Conservation (phyloP, 345 rosid genomes). For the Isatis tinctoria region DNA sequence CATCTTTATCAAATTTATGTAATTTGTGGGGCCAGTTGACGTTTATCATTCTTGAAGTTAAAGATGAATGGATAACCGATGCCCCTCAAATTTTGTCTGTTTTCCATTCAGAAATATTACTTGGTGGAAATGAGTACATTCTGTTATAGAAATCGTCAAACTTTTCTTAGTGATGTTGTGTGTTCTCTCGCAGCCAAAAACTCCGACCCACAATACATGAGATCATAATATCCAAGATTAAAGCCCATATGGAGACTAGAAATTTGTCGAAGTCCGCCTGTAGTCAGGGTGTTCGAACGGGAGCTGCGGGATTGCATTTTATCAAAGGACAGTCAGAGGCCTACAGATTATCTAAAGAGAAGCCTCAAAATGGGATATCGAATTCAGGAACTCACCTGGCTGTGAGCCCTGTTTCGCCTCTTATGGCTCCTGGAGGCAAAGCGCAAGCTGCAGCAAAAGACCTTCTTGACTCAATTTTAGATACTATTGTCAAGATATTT, state of each 20-base stretch:
- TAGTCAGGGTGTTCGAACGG: constrained; percentile 47
- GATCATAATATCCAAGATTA: constrained; percentile 82
- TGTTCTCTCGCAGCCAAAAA: constrained; percentile 67
- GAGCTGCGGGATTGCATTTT: constrained; percentile 42
- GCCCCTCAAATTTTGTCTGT: constrained; percentile 10
- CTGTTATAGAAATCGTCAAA: background rate
- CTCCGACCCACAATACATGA: constrained; percentile 95
- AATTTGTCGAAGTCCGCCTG: constrained; percentile 58
- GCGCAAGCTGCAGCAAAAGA: constrained; percentile 88
- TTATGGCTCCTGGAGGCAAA: constrained; percentile 96
- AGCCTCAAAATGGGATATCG: constrained; percentile 74
- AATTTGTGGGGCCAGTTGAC: background rate
- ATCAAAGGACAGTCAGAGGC: constrained; percentile 66
- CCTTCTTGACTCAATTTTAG: constrained; percentile 90
- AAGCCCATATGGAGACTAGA: constrained; percentile 56
- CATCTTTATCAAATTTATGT: constrained; percentile 11
- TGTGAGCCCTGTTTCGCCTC: constrained; percentile 93
- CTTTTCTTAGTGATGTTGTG: constrained; percentile 15
- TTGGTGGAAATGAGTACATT: background rate
- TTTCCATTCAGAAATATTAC: background rate
- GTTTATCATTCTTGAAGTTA: constrained; percentile 1
- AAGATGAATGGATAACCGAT: background rate
- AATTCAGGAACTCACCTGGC: constrained; percentile 62
- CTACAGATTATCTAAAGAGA: constrained; percentile 64
- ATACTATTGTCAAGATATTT: constrained; percentile 72